These are phyloP conservation scores for Closterium sp. DNA, from an alignment of 139 green algal genomes.

Conservation along the genomic window DNA sequence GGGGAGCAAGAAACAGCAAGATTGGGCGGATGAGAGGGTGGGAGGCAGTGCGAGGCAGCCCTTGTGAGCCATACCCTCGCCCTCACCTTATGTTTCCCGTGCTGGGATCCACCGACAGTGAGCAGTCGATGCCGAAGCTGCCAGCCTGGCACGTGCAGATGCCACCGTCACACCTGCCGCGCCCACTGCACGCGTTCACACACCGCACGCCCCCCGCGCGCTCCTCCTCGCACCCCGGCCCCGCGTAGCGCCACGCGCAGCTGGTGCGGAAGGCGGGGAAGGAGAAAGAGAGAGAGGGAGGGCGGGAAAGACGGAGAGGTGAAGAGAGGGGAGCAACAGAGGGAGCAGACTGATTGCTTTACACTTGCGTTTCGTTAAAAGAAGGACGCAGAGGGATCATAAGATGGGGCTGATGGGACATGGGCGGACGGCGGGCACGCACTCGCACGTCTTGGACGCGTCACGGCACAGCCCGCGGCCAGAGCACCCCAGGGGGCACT, in stretches of 20 bases:
- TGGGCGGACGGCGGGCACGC: neutral
- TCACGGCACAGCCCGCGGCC: neutral
- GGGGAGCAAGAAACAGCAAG: neutral
- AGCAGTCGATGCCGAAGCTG: slow-evolving; percentile 39
- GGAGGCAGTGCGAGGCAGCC: neutral
- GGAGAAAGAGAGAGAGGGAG: neutral
- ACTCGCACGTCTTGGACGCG: neutral
- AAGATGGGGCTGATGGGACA: no score
- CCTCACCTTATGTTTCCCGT: neutral
- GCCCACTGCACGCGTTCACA: slow-evolving; percentile 26
- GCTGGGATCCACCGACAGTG: slow-evolving; percentile 6
- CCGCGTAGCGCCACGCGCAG: neutral
- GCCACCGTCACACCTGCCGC: slow-evolving; percentile 20
- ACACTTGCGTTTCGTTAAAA: no score
- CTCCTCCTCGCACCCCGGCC: neutral
- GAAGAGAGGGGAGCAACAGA: no score
- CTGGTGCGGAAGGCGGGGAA: neutral
- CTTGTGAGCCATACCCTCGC: neutral
- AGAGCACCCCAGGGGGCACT: neutral
- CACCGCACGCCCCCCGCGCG: neutral
- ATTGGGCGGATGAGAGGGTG: neutral
- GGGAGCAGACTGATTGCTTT: no score
- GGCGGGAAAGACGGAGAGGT: no score
- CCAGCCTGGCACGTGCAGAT: slow-evolving; percentile 32
- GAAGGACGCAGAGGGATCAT: no score